Evolutionary conservation across 768 basidiomycete genomes (phyloP).

Genomic region (Cystofilobasidium ferigula): DNA sequence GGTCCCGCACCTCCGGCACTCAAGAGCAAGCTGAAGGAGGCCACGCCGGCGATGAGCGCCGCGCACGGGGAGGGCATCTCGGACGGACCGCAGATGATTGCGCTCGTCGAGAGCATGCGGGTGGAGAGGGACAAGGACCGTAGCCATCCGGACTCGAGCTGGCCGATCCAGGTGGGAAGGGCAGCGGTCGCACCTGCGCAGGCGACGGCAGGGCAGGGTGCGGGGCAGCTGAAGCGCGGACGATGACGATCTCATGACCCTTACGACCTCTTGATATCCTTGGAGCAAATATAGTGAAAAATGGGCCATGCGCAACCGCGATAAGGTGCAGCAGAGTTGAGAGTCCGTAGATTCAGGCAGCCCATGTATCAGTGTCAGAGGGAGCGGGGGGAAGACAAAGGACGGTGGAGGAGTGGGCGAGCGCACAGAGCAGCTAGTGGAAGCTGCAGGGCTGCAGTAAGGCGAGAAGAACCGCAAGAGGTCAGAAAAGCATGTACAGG

Average conservation of each 20-base stretch:
- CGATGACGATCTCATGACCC: not conserved
- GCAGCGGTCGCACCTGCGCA: not conserved
- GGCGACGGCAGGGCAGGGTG: not conserved
- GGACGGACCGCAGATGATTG: constrained; percentile 18
- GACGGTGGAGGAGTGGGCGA: not conserved
- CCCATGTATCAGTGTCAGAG: not conserved
- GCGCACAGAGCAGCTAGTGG: not conserved
- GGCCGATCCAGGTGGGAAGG: constrained; percentile 4
- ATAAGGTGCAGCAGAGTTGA: too few species aligned
- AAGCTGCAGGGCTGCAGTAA: not conserved
- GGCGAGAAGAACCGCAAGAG: not conserved
- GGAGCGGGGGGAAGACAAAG: not conserved
- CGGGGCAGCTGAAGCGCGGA: not conserved
- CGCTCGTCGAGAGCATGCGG: constrained; percentile 22
- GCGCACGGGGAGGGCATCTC: not conserved
- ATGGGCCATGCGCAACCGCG: too few species aligned
- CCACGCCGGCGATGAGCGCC: not conserved
- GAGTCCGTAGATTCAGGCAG: too few species aligned
- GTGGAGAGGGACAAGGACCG: constrained; percentile 12
- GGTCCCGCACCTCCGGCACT: not conserved
- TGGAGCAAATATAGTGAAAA: too few species aligned
- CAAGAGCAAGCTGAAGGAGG: not conserved
- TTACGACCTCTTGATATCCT: too few species aligned
- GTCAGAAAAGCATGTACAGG: not conserved
- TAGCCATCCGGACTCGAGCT: not conserved